Evolutionary conservation across 169 alveolate species (phyloP), one percentile per base, ranked within the genome.

Genomic region (Prorocentrum cordatum): DNA sequence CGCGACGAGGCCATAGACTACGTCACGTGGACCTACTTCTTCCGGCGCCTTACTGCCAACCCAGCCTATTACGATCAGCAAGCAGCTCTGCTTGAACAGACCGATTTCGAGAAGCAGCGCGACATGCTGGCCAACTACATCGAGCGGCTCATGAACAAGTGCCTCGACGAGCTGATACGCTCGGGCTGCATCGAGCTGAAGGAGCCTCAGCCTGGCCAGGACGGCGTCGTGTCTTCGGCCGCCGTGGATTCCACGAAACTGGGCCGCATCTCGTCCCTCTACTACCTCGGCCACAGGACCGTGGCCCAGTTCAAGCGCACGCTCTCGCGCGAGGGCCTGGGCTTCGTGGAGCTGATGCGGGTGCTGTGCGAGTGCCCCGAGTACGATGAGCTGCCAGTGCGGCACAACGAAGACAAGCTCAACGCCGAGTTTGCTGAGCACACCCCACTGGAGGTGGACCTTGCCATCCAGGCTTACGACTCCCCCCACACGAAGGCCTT

Each of bases 1-100:
- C 87, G 92, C 20, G 91, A 75, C 38, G 95, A 94, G 50, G 96
- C 96, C 35, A 72, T 96, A 10, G 94, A 94, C 47, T 95, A 94
- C 59, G 94, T 95, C 38, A 91, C 95, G 42, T 94, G 96, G 89
- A 95, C 97, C 36, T 96, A 95, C 89, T 95, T 95, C 91, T 96
- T 93, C 93, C 91, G 94, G 64, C 92, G 93, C 2, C 58, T 92
- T 32, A 83, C 92, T 1, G 90, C 92, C 24, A 92, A 92, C 59
- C 93, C 93, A 12, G 80, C 87, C 54, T 92, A 92, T 91, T 92
- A 92, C 75, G 82, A 89, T 70, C 91, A 92, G 82, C 89, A 29
- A 29, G 88, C 88, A 1, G 88, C 88, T 18, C 62, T 79, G 33
- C 45, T 79, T 18, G 88, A 79, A 33, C 38, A 62, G 33, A 62